Conservation (phyloP, 1,139 yeast species). For the Pichia cactophila region DNA sequence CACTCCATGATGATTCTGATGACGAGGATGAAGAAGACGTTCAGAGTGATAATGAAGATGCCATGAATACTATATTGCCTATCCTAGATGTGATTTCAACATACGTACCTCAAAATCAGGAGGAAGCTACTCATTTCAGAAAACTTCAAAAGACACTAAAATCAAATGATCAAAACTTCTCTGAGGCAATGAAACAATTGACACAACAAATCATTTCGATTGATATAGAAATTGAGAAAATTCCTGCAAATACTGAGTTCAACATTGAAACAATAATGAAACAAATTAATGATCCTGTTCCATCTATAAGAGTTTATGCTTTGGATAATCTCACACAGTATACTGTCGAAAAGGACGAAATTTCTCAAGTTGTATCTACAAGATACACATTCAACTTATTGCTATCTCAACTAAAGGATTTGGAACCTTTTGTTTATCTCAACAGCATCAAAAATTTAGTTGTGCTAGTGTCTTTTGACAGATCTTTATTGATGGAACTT, state of each 20-base stretch:
- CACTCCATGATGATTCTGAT: slow-evolving; percentile 18
- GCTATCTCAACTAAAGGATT: slow-evolving; percentile 58
- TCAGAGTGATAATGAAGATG: slow-evolving; percentile 21
- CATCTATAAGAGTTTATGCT: slow-evolving; percentile 86
- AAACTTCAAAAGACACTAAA: slow-evolving; percentile 7
- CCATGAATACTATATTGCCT: slow-evolving; percentile 20
- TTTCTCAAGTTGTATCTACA: slow-evolving; percentile 40
- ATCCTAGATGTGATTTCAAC: slow-evolving; percentile 9
- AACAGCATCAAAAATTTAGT: slow-evolving; percentile 77
- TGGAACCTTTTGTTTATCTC: slow-evolving; percentile 80
- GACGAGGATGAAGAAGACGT: slow-evolving; percentile 39
- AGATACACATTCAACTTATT: slow-evolving; percentile 52
- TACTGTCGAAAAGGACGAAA: slow-evolving; percentile 33
- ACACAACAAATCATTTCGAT: slow-evolving; percentile 2
- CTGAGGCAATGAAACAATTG: slow-evolving; percentile 4
- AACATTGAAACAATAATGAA: slow-evolving; percentile 48
- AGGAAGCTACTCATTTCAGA: slow-evolving; percentile 9
- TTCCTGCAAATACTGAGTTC: neutral
- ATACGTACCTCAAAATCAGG: slow-evolving; percentile 1
- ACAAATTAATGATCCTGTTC: slow-evolving; percentile 66
- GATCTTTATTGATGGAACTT: slow-evolving; percentile 29
- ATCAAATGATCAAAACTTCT: slow-evolving; percentile 1
- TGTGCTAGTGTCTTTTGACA: slow-evolving; percentile 37
- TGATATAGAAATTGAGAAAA: neutral
- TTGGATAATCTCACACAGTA: slow-evolving; percentile 56